Evolutionary conservation across 495 filamentous ascomycete species (phyloP), one percentile per base, ranked within the genome.

Genomic region (Glonium stellatum): DNA sequence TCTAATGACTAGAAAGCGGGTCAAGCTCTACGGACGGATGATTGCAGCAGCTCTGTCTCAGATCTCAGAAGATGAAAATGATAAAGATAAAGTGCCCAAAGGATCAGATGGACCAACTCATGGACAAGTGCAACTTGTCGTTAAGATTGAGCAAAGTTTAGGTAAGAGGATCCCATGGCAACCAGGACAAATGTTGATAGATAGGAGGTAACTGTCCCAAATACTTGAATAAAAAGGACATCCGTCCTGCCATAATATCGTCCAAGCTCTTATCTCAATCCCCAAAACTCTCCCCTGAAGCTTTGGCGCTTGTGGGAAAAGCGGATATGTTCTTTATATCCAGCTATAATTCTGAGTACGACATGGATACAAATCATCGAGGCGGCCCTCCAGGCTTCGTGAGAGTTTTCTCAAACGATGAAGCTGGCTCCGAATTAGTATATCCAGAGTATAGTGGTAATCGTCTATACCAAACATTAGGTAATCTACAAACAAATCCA

Each of bases 381-480:
- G 89, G 90, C 39, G 89, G 89, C 0, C 78, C 86, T 5, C 76
- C 78, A 22, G 90, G 89, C 1, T 91, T 92, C 71, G 74, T 90
- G 8, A 79, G 88, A 23, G 74, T 91, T 23, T 55, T 84, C 0
- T 76, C 75, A 25, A 87, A 87, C 67, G 68, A 72, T 19, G 59
- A 72, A 1, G 66, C 59, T 4, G 80, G 76, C 0, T 69, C 75
- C 4, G 78, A 80, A 2, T 66, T 92, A 27, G 77, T 84, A 15
- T 93, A 87, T 71, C 88, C 89, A 0, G 89, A 93, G 70, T 90
- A 87, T 70, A 87, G 84, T 27, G 89, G 88, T 3, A 92, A 95
- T 69, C 76, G 87, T 42, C 75, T 92, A 0, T 93, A 93, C 61
- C 89, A 95, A 71, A 86, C 85, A 1, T 75, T 92, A 8, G 89